Conservation (phyloP, 163 green algal species). For the Picocystis sp. region DNA sequence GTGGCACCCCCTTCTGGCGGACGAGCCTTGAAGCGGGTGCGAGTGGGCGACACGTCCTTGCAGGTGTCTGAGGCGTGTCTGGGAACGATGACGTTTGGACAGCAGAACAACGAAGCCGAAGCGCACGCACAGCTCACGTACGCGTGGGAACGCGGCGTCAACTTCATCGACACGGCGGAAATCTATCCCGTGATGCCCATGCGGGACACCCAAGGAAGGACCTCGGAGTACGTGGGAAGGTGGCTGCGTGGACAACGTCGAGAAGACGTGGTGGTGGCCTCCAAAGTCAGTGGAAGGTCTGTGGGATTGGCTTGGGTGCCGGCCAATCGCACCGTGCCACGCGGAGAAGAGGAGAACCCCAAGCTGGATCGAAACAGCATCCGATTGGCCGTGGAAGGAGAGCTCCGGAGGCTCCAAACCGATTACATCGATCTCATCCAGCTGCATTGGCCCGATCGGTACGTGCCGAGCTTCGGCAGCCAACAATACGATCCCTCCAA, state of each 20-base stretch:
- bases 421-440: constrained; percentile 79
- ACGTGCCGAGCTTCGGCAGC: constrained; percentile 57
- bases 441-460: constrained; percentile 58
- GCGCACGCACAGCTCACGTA: constrained; percentile 55
- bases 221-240: constrained; percentile 31
- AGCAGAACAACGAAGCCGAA: constrained; percentile 58
- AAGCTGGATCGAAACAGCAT: constrained; percentile 37
- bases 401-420: constrained; percentile 48
- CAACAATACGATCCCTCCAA: constrained; percentile 34
- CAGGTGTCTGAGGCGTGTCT: constrained; percentile 27
- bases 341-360: not conserved
- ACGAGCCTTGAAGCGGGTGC: too few relatives aligned
- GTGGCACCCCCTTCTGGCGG: too few relatives aligned
- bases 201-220: constrained; percentile 28
- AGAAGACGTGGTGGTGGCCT: constrained; percentile 25
- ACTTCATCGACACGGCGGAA: constrained; percentile 77
- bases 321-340: constrained; percentile 14
- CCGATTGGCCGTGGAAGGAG: constrained; percentile 37
- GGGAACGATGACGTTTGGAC: constrained; percentile 56
- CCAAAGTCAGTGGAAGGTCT: constrained; percentile 27
- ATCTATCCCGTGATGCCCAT: constrained; percentile 52
- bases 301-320: constrained; percentile 8
- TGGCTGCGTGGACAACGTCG: constrained; percentile 16
- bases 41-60: constrained; percentile 26
- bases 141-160: constrained; percentile 33